Evolutionary conservation across 208 protist genomes (phyloP), one percentile per base, ranked within the genome.

Genomic region (Leishmania amazonensis): DNA sequence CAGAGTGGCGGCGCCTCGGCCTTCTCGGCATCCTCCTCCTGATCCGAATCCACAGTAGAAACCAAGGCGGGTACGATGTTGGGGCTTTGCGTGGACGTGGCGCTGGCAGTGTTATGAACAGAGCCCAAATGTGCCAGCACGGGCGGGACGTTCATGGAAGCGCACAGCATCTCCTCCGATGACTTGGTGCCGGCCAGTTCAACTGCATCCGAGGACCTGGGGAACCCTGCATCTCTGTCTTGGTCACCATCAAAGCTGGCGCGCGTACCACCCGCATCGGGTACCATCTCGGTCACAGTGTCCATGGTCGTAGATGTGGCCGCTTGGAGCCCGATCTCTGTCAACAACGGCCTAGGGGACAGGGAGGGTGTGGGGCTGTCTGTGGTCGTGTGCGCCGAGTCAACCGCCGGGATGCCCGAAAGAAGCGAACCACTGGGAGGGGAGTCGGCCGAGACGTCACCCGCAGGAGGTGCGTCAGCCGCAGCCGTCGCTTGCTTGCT

Each of bases 141-240:
- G 15, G 42, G 40, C 54, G 75, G 45, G 51, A 74, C 51, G 71
- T 35, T 21, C 65, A 72, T 53, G 64, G 7, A 49, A 58, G 31
- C 81, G 8, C 24, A 5, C 62, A 57, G 47, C n/a, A 49, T 64
- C 28, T 53, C 76, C 38, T 77, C 71, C 7, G 60, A 28, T 58
- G 45, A 45, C 24, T 57, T 72, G 42, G 62, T n/a, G 75, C 70
- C 60, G 40, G 35, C 67, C 47, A 67, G 60, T 40, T 85, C 57
- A 19, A 70, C 68, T 53, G 80, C 58, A 57, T 85, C 76, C 47
- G 68, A 81, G 19, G 58, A 60, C 68, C 60, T 76, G 28, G 28
- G 38, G 40, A 75, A 75, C 35, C 31, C 60, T 42, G 57, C 75
- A 58, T 60, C 77, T 60, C 47, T 51, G 31, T 51, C 80, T 35